phyloP scores from a whole-genome alignment of 2,329 filamentous ascomycete species.

The Epichloe gansuensis region DNA sequence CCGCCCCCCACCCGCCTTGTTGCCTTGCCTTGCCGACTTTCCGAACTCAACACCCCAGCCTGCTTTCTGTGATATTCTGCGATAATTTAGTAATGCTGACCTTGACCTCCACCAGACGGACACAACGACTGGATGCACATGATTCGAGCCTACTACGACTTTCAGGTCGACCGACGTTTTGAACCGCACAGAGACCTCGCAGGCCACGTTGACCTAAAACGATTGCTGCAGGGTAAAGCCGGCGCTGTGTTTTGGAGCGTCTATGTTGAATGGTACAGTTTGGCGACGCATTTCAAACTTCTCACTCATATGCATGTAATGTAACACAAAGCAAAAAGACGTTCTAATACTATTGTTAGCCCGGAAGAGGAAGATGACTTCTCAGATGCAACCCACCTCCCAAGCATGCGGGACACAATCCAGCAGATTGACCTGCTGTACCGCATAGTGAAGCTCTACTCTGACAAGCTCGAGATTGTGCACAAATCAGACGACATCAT shows the following conservation, averaged over 20 bases:
- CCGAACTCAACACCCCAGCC: not conserved
- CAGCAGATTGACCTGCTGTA: constrained; percentile 58
- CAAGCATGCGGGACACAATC: constrained; percentile 31
- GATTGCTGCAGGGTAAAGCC: constrained; percentile 55
- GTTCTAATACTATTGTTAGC: constrained; percentile 35
- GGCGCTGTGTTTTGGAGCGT: constrained; percentile 94
- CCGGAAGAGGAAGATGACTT: constrained; percentile 61
- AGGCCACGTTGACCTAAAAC: constrained; percentile 65
- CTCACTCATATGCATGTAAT: not conserved
- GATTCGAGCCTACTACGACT: not conserved
- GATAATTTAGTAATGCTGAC: not conserved
- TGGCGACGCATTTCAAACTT: not conserved
- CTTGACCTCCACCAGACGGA: not conserved
- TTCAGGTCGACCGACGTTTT: not conserved
- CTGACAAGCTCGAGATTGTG: constrained; percentile 50
- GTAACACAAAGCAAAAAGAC: not conserved
- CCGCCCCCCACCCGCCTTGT: too few species aligned
- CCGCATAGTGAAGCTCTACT: constrained; percentile 50
- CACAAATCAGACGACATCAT: constrained; percentile 43
- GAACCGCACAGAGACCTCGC: not conserved
- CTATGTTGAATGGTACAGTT: constrained; percentile 34
- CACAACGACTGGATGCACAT: not conserved
- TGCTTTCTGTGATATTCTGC: not conserved
- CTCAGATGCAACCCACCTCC: constrained; percentile 56
- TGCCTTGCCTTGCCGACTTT: not conserved